A percentile compares a stretch with the other conserved stretches of the same genome.
These are phyloP conservation scores for Nannochloropsis gaditana DNA, from an alignment of 108 stramenopile species.

Conservation along the genomic window DNA sequence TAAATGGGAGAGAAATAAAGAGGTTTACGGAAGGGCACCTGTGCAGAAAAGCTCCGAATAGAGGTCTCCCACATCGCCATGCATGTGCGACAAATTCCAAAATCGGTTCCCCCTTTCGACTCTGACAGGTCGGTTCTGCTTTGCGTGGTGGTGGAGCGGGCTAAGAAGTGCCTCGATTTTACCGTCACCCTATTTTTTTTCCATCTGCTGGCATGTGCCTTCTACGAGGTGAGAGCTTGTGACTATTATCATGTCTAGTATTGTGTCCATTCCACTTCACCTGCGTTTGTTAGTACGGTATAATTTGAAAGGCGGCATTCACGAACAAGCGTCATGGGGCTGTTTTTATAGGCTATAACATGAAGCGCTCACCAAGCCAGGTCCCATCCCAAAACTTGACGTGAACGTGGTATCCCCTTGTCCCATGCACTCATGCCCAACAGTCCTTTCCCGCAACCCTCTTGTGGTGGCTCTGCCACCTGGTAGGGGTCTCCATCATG, in stretches of 20 bases:
- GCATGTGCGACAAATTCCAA: neutral
- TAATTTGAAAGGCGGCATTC: no score
- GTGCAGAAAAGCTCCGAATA: neutral
- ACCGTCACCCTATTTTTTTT: constrained; percentile 39
- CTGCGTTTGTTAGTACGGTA: no score
- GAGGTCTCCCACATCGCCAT: neutral
- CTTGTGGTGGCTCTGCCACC: constrained; percentile 4
- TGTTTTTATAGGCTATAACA: no score
- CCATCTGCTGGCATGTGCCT: constrained; percentile 7
- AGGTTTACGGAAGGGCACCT: no score
- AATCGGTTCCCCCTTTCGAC: neutral
- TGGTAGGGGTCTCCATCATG: neutral
- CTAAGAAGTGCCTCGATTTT: constrained; percentile 50
- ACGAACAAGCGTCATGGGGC: no score
- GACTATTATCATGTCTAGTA: no score
- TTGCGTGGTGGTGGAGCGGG: constrained; percentile 43
- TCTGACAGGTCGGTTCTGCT: constrained; percentile 34
- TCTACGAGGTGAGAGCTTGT: neutral
- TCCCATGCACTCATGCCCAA: neutral
- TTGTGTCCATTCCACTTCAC: no score
- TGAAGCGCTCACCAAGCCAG: no score
- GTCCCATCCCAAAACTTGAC: no score
- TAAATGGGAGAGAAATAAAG: no score
- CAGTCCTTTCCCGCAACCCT: constrained; percentile 3
- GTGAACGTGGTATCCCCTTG: no score